These are phyloP conservation scores for Globisporangium emineosum DNA, from an alignment of 352 stramenopile genomes.

Conservation along the genomic window DNA sequence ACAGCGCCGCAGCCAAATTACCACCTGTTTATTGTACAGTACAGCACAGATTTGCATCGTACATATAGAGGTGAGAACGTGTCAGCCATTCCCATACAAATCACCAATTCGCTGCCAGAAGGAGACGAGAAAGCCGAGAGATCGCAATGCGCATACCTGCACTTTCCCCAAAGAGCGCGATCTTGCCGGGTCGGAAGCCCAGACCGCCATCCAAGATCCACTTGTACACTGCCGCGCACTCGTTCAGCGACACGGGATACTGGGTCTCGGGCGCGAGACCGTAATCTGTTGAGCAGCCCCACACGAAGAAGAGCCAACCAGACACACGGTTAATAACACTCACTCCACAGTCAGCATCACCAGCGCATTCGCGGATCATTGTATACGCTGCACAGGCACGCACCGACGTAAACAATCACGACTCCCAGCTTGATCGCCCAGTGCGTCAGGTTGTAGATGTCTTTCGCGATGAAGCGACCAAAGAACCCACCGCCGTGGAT, in stretches of 20 bases:
- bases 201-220: conserved; percentile 73
- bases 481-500: conserved; percentile 88
- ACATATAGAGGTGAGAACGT: neutral
- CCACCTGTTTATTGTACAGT: conserved; percentile 37
- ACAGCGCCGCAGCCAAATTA: conserved; percentile 84
- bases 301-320: neutral
- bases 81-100: neutral
- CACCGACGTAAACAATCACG: conserved; percentile 87
- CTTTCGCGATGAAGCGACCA: conserved; percentile 84
- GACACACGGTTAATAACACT: conserved; percentile 1
- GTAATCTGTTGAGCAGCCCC: conserved; percentile 51
- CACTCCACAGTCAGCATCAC: neutral
- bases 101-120: neutral
- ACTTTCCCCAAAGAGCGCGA: conserved; percentile 83
- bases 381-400: conserved; percentile 3
- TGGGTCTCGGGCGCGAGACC: conserved; percentile 76
- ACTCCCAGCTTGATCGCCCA: conserved; percentile 71
- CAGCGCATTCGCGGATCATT: neutral
- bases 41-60: neutral
- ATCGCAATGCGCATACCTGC: conserved; percentile 18
- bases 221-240: conserved; percentile 85
- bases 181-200: conserved; percentile 62
- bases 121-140: neutral
- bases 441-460: conserved; percentile 70
- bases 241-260: conserved; percentile 74